phyloP scores from a whole-genome alignment of 2,329 filamentous ascomycete genomes.

The Epicoccum nigrum region DNA sequence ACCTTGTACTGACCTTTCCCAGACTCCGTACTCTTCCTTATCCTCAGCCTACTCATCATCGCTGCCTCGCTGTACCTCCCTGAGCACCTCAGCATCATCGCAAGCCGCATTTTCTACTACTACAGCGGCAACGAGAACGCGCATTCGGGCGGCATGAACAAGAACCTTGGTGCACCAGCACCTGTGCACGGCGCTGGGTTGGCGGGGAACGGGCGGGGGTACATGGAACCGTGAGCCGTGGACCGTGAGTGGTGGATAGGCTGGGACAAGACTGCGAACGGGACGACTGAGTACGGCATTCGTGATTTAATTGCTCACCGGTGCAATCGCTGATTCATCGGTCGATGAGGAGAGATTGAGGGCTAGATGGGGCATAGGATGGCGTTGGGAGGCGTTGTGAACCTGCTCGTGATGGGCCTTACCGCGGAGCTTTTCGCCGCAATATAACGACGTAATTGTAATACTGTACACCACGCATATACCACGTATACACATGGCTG shows the following conservation, averaged over 20 bases:
- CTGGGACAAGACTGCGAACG: neutral
- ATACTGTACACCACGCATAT: conserved; percentile 3
- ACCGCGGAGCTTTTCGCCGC: neutral
- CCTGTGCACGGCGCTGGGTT: conserved; percentile 8
- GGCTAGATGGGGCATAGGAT: neutral
- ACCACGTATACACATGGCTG: neutral
- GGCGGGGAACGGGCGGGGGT: conserved; percentile 13
- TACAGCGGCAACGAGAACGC: conserved; percentile 74
- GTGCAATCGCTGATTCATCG: too few species aligned
- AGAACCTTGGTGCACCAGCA: conserved; percentile 13
- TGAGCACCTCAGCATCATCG: conserved; percentile 82
- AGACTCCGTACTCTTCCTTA: conserved; percentile 93
- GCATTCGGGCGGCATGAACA: conserved; percentile 3
- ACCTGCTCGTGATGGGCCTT: neutral
- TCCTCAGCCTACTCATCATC: conserved; percentile 83
- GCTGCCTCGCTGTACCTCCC: conserved; percentile 92
- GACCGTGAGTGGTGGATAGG: neutral
- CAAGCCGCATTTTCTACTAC: conserved; percentile 91
- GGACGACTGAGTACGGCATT: too few species aligned
- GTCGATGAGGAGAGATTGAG: neutral
- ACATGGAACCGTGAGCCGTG: conserved; percentile 13
- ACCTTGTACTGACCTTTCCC: conserved; percentile 51
- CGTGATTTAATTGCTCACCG: too few species aligned
- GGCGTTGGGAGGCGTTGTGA: conserved; percentile 4
- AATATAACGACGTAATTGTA: conserved; percentile 17